Evolutionary conservation across 2,329 filamentous ascomycete genomes (phyloP), one percentile per base, ranked within the genome.

Genomic region (Plectosphaerella sp.): DNA sequence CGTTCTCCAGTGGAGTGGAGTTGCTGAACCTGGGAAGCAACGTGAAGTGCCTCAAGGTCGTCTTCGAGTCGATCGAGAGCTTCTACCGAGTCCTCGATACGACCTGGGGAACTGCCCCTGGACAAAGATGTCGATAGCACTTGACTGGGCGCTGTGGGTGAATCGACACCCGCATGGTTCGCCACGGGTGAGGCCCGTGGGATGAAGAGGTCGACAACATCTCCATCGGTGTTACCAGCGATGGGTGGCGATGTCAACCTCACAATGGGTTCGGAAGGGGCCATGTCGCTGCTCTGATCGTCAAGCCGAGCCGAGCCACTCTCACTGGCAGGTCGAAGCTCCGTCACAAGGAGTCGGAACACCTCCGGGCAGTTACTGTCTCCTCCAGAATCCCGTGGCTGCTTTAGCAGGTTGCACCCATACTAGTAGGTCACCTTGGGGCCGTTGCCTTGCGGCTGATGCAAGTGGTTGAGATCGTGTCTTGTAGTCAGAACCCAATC

Each of bases 81-180:
- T 62, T 84, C 82, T 9, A 86, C 68, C 2, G 82, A 85, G 61
- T 86, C 83, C 61, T 86, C 83, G 48, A 86, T 86, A 16, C 80
- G 77, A 24, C 28, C 28, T 33, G 28, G 28, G 28, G 28, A 33
- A 7, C 28, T 33, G 28, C 28, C 28, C 28, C 11, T 33, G 11
- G 28, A 4, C 4, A 12, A 9, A 33, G 28, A 12, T 49, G 47
- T 28, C 41, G n/a, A 24, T 49, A 20, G 9, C 11, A 33, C 11
- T 12, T 33, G 28, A 9, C 28, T 12, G 11, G 8, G 28, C 8
- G 28, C 28, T 9, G 11, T 33, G 28, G 28, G 8, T 10, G 8
- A 5, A 10, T 33, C 28, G 28, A 33, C 28, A 33, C 5, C 22
- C 12, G 20, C 15, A 18, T 47, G 11, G 45, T 28, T 16, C 24